phyloP scores from a whole-genome alignment of 1,139 yeast species.

The Petasospora rhodanensis region DNA sequence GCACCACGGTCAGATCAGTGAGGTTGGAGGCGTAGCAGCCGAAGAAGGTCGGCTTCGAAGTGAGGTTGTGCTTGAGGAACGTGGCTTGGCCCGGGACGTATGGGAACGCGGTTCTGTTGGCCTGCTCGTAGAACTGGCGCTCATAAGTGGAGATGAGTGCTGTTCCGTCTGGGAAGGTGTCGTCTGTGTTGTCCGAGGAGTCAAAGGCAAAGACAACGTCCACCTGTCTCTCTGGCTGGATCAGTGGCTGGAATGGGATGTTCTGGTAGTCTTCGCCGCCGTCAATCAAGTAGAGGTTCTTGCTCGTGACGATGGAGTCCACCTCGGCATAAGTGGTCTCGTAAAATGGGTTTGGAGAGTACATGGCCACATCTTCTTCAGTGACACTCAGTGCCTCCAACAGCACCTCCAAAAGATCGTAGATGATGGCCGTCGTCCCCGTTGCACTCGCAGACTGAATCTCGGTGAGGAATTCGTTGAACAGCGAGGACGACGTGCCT shows the following conservation, averaged over 20 bases:
- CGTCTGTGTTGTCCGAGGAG: constrained; percentile 70
- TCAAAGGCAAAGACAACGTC: constrained; percentile 83
- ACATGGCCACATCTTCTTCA: constrained; percentile 65
- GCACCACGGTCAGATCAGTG: constrained; percentile 47
- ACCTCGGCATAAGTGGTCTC: constrained; percentile 42
- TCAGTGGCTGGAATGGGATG: constrained; percentile 71
- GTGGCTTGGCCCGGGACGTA: constrained; percentile 76
- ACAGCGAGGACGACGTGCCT: constrained; percentile 77
- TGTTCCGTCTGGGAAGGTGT: constrained; percentile 74
- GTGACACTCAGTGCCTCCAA: constrained; percentile 41
- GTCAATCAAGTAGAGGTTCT: constrained; percentile 65
- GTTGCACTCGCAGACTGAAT: constrained; percentile 50
- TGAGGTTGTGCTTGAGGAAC: constrained; percentile 54
- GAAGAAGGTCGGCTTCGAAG: constrained; percentile 69
- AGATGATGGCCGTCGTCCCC: constrained; percentile 44
- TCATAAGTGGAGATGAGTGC: constrained; percentile 61
- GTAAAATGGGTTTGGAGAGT: constrained; percentile 73
- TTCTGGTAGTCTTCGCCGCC: constrained; percentile 86
- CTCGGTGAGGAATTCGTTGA: constrained; percentile 63
- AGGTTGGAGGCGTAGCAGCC: constrained; percentile 76
- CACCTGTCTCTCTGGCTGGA: constrained; percentile 65
- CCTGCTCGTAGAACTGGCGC: constrained; percentile 63
- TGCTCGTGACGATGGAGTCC: constrained; percentile 36
- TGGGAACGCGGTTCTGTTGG: constrained; percentile 69
- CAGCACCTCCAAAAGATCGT: constrained; percentile 41